These are phyloP conservation scores for Pseudogymnoascus sp. DNA, from an alignment of 2,329 filamentous ascomycete species.

Conservation along the genomic window DNA sequence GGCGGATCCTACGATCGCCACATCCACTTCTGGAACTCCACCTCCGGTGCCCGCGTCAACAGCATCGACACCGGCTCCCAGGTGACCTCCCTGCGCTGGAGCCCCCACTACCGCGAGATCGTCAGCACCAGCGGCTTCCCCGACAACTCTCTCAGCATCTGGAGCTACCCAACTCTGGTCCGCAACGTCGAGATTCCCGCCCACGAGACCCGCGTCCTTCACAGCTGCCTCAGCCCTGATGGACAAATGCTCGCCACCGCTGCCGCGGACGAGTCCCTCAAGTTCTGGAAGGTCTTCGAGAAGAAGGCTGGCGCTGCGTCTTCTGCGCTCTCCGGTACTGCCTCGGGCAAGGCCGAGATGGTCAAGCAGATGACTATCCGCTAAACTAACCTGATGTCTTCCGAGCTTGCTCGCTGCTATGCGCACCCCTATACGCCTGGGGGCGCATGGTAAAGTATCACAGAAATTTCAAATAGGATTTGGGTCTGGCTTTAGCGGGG, in stretches of 20 bases:
- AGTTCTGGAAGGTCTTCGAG: constrained; percentile 99
- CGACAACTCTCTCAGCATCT: constrained; percentile 98
- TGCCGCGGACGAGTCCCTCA: constrained; percentile 90
- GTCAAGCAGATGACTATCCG: constrained; percentile 94
- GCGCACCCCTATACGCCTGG: constrained; percentile 7
- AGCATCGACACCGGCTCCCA: constrained; percentile 98
- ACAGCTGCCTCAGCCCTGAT: constrained; percentile 94
- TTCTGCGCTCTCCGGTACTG: constrained; percentile 54
- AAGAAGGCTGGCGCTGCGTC: constrained; percentile 78
- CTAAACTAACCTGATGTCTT: constrained; percentile 40
- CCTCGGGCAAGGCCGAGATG: constrained; percentile 73
- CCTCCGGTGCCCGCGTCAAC: constrained; percentile 93
- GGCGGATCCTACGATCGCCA: constrained; percentile 94
- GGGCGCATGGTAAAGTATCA: constrained; percentile 25
- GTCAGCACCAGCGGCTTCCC: constrained; percentile 96
- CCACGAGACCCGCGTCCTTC: constrained; percentile 91
- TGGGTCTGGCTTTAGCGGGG: constrained; percentile 33
- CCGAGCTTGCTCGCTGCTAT: constrained; percentile 3
- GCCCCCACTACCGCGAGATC: constrained; percentile 93
- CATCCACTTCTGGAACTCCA: constrained; percentile 99
- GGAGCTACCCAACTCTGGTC: constrained; percentile 95
- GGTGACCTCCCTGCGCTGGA: constrained; percentile 94
- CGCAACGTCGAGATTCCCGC: constrained; percentile 97
- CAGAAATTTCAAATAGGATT: constrained; percentile 21
- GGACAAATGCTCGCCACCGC: constrained; percentile 97